These are phyloP conservation scores for Cutaneotrichosporon sp. DNA, from an alignment of 1,284 basidiomycete species.

Conservation along the genomic window DNA sequence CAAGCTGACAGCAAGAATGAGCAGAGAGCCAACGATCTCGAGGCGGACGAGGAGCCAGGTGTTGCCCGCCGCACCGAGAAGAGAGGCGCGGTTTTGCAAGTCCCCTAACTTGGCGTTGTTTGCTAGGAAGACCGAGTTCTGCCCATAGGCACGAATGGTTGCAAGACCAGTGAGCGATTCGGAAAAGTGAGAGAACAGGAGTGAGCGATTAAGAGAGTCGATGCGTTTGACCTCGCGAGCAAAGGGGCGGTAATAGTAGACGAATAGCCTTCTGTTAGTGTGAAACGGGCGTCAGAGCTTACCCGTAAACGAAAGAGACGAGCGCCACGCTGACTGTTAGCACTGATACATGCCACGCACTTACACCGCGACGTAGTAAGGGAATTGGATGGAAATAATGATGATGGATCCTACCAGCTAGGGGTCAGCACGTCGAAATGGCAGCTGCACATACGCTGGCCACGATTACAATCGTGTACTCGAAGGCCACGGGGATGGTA, in stretches of 20 bases:
- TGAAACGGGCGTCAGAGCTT: constrained; percentile 47
- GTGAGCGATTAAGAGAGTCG: constrained; percentile 41
- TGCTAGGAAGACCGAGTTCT: constrained; percentile 70
- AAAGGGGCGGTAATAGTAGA: constrained; percentile 76
- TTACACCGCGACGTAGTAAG: constrained; percentile 19
- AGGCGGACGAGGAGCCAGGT: constrained; percentile 70
- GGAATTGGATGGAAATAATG: constrained; percentile 24
- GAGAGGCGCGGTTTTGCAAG: constrained; percentile 84
- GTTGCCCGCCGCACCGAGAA: constrained; percentile 60
- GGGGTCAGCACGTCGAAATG: constrained; percentile 18
- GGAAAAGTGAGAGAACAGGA: constrained; percentile 79
- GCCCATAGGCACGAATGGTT: constrained; percentile 80
- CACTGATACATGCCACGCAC: neutral
- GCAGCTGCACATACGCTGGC: neutral
- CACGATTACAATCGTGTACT: neutral
- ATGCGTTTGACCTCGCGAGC: constrained; percentile 76
- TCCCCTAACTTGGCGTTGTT: no score
- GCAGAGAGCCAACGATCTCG: constrained; percentile 62
- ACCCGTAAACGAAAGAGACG: constrained; percentile 54
- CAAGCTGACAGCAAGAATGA: constrained; percentile 60
- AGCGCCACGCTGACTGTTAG: constrained; percentile 2
- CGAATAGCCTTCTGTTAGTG: constrained; percentile 52
- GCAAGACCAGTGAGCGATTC: constrained; percentile 77
- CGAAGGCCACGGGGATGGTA: neutral
- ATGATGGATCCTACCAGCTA: constrained; percentile 6